Percentiles rank a stretch among this genome's conserved stretches.
phyloP scores from a whole-genome alignment of 495 filamentous ascomycete species.

The Ramalina intermedia region DNA sequence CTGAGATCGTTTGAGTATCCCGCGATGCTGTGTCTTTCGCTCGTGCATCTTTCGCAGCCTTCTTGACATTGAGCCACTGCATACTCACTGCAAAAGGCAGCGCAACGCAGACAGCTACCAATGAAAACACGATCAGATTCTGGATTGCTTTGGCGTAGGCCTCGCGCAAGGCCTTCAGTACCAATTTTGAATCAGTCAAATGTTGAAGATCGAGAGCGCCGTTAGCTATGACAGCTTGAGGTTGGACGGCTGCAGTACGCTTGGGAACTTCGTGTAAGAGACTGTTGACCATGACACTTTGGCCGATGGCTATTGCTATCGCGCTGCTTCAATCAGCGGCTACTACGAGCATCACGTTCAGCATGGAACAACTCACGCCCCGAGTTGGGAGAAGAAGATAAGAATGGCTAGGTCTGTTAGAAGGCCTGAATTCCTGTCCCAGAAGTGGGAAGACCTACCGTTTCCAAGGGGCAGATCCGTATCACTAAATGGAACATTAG shows the following conservation, averaged over 20 bases:
- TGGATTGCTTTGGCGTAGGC: background rate
- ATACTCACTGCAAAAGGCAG: background rate
- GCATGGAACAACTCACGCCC: slow-evolving; percentile 1
- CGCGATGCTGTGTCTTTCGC: background rate
- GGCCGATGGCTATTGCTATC: background rate
- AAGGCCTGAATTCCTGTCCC: background rate
- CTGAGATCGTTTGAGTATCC: no score
- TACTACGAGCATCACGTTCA: background rate
- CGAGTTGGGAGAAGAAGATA: slow-evolving; percentile 3
- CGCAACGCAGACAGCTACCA: background rate
- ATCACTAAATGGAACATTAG: background rate
- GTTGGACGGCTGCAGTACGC: background rate
- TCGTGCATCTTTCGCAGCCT: background rate
- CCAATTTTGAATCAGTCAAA: background rate
- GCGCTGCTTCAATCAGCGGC: background rate
- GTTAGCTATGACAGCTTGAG: background rate
- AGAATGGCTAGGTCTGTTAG: background rate
- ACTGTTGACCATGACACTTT: background rate
- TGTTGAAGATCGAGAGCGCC: background rate
- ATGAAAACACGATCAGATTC: background rate
- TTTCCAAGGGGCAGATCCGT: slow-evolving; percentile 4
- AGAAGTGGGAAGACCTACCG: background rate
- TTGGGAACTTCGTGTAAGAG: background rate
- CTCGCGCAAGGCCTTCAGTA: background rate
- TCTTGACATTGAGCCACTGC: background rate